Base-by-base conservation (phyloP, 176 grass and related monocot species). In the Carex scoparia region DNA sequence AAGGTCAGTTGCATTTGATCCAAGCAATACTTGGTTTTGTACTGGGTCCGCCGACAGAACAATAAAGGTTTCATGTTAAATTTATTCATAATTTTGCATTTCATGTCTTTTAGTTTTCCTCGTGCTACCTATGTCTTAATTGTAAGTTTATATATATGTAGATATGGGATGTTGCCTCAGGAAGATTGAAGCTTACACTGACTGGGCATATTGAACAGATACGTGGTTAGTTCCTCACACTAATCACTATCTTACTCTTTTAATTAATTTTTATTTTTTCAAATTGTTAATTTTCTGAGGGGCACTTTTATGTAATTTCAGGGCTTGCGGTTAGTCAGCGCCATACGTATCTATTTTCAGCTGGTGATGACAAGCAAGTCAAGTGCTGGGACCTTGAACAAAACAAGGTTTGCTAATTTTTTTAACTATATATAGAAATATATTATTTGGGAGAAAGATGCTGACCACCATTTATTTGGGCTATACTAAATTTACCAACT, bases 351-450 rank as follows among this genome's bases (percentile, higher is more conserved):
- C 87, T 99, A 83, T 99, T 99, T 90, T 99, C 96, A 69, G 96
- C 96, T 91, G 96, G 96, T 78, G 96, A 95, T 92, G 96, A 99
- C 81, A 99, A 99, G 85, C 96, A 99, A 99, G 96, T 99, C 48
- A 99, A 99, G 83, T 99, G 96, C 81, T 99, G 96, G 96, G 96
- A 99, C 65, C 96, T 99, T 88, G 96, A 99, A 89, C 96, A 99
- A 84, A 99, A 99, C 84, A 99, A 99, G 93, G 96, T 99, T 88
- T 63, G 64, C 4, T 77, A 82, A 70, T 87, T 76, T 15, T 4
- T 75, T 75, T 23, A 56, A 62, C 15, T 58, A n/a, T 37, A 31
- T 69, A n/a, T 37, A 49, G 18, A n/a, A 69, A 19, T 18, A 57
- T 56, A 54, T 11, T 76, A 13, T 76, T 27, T 76, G 16, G 8